Base-by-base conservation (phyloP, 371 early-diverging fungal species). In the Mycotypha africana region DNA sequence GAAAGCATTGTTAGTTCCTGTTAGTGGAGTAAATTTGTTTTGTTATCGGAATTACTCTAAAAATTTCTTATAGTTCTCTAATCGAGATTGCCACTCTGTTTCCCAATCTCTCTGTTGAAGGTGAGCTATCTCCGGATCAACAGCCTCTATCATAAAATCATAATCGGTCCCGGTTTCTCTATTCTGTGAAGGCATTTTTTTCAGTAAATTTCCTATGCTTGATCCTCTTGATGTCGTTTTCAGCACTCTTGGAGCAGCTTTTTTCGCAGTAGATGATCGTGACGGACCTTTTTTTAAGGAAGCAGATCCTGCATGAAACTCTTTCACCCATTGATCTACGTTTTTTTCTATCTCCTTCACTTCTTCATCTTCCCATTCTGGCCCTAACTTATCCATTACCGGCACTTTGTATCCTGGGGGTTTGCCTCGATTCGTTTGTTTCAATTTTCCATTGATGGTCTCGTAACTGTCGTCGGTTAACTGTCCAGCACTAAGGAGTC, bases 301-400 rank as follows among this genome's bases (percentile, higher is more conserved):
- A 47, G 62, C 60, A 22, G 45, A 51, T 3, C 65, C 45, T 10
- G 44, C 38, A 44, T 82, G 83, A 34, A 69, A 78, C 23, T 80
- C 67, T 38, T 68, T 74, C 17, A 80, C 60, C 79, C 81, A 80
- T 16, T 33, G 38, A 24, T 74, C 65, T 2, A 83, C 67, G 36
- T 80, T 56, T 10, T 56, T 56, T 43, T 78, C 81, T 11, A 71
- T 60, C 14, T 62, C 53, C 31, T 69, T 76, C 3, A 80, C 76
- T 19, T 76, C 67, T 10, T 68, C 70, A 0, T 59, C 51, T 8
- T 78, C 42, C 83, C 83, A 83, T n/a, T 68, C 65, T 1, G 65
- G 53, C 16, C 78, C 78, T 17, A 82, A 53, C n/a, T n/a, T n/a
- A 20, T 60, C 67, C 12, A 70, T 62, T 12, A 49, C 32, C 3